phyloP scores from a whole-genome alignment of 208 protist genomes.

The Entamoeba invadens region DNA sequence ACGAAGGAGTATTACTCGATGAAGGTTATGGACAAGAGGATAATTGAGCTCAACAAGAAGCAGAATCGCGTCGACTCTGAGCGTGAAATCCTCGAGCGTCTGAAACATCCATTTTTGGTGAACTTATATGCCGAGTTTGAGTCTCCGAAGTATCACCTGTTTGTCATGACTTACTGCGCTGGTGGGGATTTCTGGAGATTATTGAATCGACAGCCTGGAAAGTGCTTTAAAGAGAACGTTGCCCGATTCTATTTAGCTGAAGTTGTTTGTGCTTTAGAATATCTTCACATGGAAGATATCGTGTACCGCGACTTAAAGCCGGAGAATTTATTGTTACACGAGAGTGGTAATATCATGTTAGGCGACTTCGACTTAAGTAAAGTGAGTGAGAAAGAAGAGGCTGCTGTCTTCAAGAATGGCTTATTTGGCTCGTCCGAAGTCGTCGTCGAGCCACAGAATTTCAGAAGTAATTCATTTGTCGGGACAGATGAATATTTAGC shows the following conservation, averaged over 20 bases:
- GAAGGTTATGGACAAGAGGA: constrained; percentile 43
- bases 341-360: constrained; percentile 53
- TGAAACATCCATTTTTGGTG: constrained; percentile 44
- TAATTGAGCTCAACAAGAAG: constrained; percentile 35
- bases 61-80: constrained; percentile 43
- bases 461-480: background rate
- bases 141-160: constrained; percentile 37
- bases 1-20: constrained; percentile 36
- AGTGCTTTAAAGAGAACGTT: constrained; percentile 3
- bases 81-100: constrained; percentile 21
- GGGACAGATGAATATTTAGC: constrained; percentile 48
- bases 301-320: constrained; percentile 75
- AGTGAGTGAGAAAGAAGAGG: constrained; percentile 22
- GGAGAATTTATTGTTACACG: constrained; percentile 64
- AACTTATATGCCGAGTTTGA: constrained; percentile 39
- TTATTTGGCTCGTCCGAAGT: background rate
- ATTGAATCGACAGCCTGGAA: constrained; percentile 28
- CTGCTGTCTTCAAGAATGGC: background rate
- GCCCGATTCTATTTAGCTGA: constrained; percentile 29
- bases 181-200: constrained; percentile 51
- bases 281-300: constrained; percentile 48
- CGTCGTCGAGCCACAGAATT: background rate
- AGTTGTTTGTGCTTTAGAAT: constrained; percentile 50
- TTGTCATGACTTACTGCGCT: constrained; percentile 51
- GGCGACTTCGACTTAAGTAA: constrained; percentile 77